Conservation (phyloP, 2,329 filamentous ascomycete genomes). For the Fusarium torreyae region DNA sequence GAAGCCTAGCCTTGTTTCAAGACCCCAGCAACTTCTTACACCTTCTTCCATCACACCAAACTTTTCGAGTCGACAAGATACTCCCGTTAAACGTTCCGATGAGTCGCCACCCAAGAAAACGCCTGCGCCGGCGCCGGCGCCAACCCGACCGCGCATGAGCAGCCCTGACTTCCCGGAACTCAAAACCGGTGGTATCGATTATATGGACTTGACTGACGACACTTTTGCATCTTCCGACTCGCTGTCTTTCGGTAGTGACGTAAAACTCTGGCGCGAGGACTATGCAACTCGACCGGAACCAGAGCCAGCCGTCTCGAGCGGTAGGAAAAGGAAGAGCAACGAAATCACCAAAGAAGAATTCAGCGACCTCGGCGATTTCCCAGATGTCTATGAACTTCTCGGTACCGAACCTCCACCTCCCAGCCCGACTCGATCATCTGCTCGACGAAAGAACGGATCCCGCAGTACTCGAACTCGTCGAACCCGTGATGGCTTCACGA, state of each 20-base stretch:
- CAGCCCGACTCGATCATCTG: slow-evolving; percentile 52
- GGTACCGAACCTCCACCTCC: slow-evolving; percentile 58
- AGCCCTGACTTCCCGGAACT: slow-evolving; percentile 56
- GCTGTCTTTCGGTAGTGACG: slow-evolving; percentile 55
- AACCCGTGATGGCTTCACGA: slow-evolving; percentile 29
- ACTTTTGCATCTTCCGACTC: slow-evolving; percentile 55
- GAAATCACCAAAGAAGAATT: slow-evolving; percentile 60
- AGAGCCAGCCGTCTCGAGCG: slow-evolving; percentile 56
- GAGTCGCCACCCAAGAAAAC: slow-evolving; percentile 50
- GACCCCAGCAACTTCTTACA: slow-evolving; percentile 58
- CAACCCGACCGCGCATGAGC: slow-evolving; percentile 25
- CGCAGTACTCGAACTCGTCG: slow-evolving; percentile 42
- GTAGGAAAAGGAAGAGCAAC: slow-evolving; percentile 68
- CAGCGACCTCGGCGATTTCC: slow-evolving; percentile 63
- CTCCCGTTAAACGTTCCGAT: slow-evolving; percentile 27
- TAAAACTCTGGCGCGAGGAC: slow-evolving; percentile 62
- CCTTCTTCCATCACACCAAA: slow-evolving; percentile 52
- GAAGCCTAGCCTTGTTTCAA: slow-evolving; percentile 62
- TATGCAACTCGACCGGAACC: slow-evolving; percentile 58
- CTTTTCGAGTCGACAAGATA: slow-evolving; percentile 35
- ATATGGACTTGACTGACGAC: slow-evolving; percentile 60
- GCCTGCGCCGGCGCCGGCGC: slow-evolving; percentile 23
- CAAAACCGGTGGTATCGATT: slow-evolving; percentile 55
- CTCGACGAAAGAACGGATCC: slow-evolving; percentile 40
- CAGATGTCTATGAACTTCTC: slow-evolving; percentile 67